Conservation (phyloP, 495 filamentous ascomycete genomes). For the Articulospora tetracladia region DNA sequence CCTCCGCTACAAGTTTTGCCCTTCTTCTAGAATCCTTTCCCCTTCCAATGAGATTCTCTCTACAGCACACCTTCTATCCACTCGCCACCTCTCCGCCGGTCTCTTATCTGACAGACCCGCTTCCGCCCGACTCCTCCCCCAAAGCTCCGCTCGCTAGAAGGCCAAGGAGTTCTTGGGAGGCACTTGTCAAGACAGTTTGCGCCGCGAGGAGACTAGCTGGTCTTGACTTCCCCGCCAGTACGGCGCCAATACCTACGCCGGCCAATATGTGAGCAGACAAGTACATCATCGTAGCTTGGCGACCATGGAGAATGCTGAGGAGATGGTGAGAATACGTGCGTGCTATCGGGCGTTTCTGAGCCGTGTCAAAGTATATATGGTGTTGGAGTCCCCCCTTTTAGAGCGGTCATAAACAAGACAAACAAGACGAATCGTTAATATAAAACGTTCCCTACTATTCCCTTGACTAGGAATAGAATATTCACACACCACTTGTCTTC, state of each 20-base stretch:
- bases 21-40: background rate
- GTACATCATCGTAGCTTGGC: background rate
- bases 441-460: constrained; percentile 25
- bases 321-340: background rate
- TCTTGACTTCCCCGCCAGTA: background rate
- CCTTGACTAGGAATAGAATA: constrained; percentile 25
- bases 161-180: no score
- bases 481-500: background rate
- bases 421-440: no score
- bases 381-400: background rate
- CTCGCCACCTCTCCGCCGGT: background rate
- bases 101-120: background rate
- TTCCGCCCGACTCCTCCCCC: background rate
- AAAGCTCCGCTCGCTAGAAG: background rate
- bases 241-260: background rate
- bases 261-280: background rate
- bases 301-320: background rate
- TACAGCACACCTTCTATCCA: background rate
- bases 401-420: background rate
- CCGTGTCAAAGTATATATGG: background rate
- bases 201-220: background rate
- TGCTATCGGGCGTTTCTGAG: background rate
- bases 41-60: background rate
- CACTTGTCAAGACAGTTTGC: background rate
- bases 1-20: no score